Evolutionary conservation across 1,284 basidiomycete species (phyloP).

Genomic region (Trichosporon asahii): DNA sequence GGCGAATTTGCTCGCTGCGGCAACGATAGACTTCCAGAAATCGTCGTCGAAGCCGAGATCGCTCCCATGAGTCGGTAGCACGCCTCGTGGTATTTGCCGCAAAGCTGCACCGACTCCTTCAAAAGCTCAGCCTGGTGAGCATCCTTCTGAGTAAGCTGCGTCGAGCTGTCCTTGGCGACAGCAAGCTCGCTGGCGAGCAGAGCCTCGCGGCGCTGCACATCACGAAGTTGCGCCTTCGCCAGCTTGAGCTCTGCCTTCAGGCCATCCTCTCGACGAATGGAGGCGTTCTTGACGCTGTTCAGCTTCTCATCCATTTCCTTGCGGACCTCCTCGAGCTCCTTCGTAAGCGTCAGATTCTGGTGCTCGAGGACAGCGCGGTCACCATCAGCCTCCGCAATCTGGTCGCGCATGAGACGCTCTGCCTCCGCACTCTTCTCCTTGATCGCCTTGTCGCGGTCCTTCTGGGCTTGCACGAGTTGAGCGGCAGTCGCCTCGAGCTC

Average conservation of each 20-base stretch:
- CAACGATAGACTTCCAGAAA: conserved; percentile 38
- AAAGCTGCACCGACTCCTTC: conserved; percentile 44
- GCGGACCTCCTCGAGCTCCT: conserved; percentile 45
- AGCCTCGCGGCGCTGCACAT: conserved; percentile 45
- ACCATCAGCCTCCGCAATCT: conserved; percentile 83
- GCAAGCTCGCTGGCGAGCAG: conserved; percentile 45
- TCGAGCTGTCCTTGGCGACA: conserved; percentile 40
- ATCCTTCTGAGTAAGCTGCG: conserved; percentile 34
- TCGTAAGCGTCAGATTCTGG: conserved; percentile 72
- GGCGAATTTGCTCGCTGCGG: conserved; percentile 24
- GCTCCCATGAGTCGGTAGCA: conserved; percentile 40
- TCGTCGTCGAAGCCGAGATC: conserved; percentile 47
- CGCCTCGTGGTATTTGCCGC: conserved; percentile 45
- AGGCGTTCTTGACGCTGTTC: conserved; percentile 42
- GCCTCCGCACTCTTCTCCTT: conserved; percentile 72
- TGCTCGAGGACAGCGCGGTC: conserved; percentile 84
- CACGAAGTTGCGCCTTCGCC: conserved; percentile 47
- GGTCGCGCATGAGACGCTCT: conserved; percentile 77
- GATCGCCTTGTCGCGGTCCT: conserved; percentile 71
- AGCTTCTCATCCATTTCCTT: conserved; percentile 45
- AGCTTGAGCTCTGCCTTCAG: conserved; percentile 50
- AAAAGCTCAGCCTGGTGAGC: conserved; percentile 37
- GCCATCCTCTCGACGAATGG: conserved; percentile 47
- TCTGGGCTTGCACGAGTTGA: conserved; percentile 63
- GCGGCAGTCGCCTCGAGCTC: conserved; percentile 53